Percentiles rank a stretch among this genome's conserved stretches.
Evolutionary conservation across 2,329 filamentous ascomycete genomes (phyloP).

Genomic region (Verticillium zaregamsianum): DNA sequence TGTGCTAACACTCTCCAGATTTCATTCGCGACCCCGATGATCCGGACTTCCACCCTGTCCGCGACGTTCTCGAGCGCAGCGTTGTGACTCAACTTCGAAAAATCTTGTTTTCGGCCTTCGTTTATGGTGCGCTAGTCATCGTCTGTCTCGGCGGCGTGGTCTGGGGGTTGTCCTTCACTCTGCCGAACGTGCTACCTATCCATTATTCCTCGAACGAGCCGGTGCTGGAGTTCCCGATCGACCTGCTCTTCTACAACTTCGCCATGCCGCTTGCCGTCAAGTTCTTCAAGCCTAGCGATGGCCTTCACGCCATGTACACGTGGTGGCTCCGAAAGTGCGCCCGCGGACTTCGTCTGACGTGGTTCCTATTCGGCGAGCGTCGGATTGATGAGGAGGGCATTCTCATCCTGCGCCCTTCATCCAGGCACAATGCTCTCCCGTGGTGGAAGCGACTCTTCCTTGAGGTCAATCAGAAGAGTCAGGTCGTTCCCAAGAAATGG

Average conservation of each 20-base stretch:
- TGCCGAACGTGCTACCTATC: conserved; percentile 75
- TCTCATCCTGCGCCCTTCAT: conserved; percentile 40
- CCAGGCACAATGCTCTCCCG: conserved; percentile 24
- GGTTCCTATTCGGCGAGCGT: conserved; percentile 89
- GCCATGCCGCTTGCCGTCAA: conserved; percentile 83
- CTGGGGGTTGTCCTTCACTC: conserved; percentile 73
- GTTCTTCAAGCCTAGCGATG: conserved; percentile 80
- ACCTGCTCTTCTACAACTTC: conserved; percentile 95
- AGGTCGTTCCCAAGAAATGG: conserved; percentile 55
- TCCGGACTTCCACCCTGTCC: conserved; percentile 94
- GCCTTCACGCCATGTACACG: conserved; percentile 77
- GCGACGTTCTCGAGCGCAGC: conserved; percentile 90
- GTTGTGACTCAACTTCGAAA: conserved; percentile 91
- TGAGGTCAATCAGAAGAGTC: conserved; percentile 35
- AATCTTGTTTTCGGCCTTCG: conserved; percentile 91
- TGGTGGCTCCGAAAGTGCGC: conserved; percentile 97
- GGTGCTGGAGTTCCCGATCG: conserved; percentile 88
- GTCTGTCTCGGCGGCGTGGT: conserved; percentile 93
- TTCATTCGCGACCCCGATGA: conserved; percentile 98
- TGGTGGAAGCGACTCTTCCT: conserved; percentile 41
- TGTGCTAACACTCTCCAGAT: conserved; percentile 47
- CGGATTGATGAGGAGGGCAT: conserved; percentile 76
- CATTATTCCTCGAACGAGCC: conserved; percentile 92
- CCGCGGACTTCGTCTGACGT: conserved; percentile 72
- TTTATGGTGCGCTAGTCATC: conserved; percentile 90